Evolutionary conservation across 2,329 filamentous ascomycete genomes (phyloP).

Genomic region (Iodosphaeria phyllophila): DNA sequence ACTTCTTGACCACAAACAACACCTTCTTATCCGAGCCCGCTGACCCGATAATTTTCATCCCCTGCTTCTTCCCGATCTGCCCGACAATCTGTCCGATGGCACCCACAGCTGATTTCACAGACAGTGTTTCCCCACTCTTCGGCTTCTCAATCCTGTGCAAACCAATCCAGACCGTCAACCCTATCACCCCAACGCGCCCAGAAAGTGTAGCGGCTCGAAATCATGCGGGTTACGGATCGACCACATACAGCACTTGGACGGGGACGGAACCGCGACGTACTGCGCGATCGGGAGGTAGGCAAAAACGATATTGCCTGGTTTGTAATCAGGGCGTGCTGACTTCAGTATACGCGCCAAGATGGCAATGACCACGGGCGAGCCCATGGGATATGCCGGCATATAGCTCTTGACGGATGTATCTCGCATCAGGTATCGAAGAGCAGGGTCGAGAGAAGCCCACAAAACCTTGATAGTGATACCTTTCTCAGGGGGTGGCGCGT

Average conservation of each 20-base stretch:
- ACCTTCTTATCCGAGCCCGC: slow-evolving; percentile 63
- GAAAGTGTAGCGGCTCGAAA: slow-evolving; percentile 53
- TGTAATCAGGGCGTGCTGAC: slow-evolving; percentile 40
- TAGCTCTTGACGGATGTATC: slow-evolving; percentile 39
- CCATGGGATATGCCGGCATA: slow-evolving; percentile 35
- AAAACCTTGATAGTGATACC: slow-evolving; percentile 46
- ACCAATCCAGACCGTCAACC: slow-evolving; percentile 55
- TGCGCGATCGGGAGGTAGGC: slow-evolving; percentile 37
- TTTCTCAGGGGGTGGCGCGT: slow-evolving; percentile 32
- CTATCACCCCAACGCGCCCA: slow-evolving; percentile 55
- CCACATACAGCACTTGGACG: slow-evolving; percentile 18
- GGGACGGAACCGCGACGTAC: slow-evolving; percentile 34
- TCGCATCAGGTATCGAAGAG: slow-evolving; percentile 54
- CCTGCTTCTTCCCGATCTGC: slow-evolving; percentile 59
- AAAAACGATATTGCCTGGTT: slow-evolving; percentile 40
- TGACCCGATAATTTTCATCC: slow-evolving; percentile 53
- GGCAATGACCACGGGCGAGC: slow-evolving; percentile 39
- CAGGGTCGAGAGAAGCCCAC: slow-evolving; percentile 56
- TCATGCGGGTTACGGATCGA: slow-evolving; percentile 47
- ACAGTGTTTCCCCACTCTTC: slow-evolving; percentile 60
- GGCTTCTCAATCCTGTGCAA: slow-evolving; percentile 61
- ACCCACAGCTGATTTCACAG: slow-evolving; percentile 56
- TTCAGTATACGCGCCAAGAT: slow-evolving; percentile 46
- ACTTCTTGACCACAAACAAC: slow-evolving; percentile 48
- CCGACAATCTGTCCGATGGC: slow-evolving; percentile 61